Base-by-base conservation (phyloP, 2,329 filamentous ascomycete species). In the Xylaria sp. region DNA sequence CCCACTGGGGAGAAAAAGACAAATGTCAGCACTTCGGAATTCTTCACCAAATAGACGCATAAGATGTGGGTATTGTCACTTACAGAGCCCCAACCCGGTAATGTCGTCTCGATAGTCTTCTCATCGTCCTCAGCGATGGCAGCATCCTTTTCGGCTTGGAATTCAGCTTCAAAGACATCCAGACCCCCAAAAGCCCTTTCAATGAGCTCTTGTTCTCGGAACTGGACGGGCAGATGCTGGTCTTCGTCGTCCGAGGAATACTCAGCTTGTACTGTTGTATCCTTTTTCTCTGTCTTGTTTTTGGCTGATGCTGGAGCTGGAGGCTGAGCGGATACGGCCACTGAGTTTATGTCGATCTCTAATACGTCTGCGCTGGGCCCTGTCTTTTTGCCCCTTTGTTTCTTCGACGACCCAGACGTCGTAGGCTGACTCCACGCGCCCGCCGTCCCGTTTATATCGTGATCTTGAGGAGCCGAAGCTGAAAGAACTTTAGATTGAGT, bases 121-220 rank as follows among this genome's bases (percentile, higher is more conserved):
- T 97, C 92, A 73, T 92, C 94, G 19, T 93, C 92, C 34, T 88
- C 86, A 19, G 89, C 88, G 1, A 88, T 84, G 58, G 68, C 68
- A 7, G 89, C 88, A 17, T 85, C 86, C 82, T 98, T 98, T 77
- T 98, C 94, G 45, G 85, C 85, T 65, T 88, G 88, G 77, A 98
- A 99, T 47, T 94, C 90, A 54, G 88, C 61, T 30, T 69, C 88
- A 8, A 92, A 89, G 1, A 97, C 93, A 78, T 97, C 92, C 75
- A 94, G 89, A 50, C 93, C 94, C 1, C 94, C 95, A 79, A 99
- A 98, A 4, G 93, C 94, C 72, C 90, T 87, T 70, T 92, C 90
- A 65, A 97, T 90, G 67, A 97, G 88, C 47, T 90, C 88, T 71
- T 86, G 84, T 74, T 90, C 88, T 58, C 84, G 84, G 73, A 89